Conservation (phyloP, 2,329 filamentous ascomycete species). For the Trichophyton verrucosum region DNA sequence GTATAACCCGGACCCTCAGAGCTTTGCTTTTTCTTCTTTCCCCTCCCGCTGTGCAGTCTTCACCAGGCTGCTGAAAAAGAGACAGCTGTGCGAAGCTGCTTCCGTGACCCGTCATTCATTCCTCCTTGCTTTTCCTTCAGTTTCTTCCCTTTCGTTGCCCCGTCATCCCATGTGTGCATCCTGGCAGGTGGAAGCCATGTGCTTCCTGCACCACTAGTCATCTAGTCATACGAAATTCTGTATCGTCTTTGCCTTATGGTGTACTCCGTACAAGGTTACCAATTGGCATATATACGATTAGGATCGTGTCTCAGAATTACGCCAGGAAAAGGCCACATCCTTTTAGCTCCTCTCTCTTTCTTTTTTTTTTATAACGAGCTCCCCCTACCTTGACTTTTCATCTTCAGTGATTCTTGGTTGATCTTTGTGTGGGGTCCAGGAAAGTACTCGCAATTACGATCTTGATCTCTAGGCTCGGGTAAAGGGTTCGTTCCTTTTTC, state of each 20-base stretch:
- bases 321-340: background rate
- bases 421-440: background rate
- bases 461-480: background rate
- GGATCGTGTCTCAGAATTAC: background rate
- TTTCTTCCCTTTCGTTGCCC: background rate
- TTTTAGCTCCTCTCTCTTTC: background rate
- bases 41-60: background rate
- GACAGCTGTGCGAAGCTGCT: background rate
- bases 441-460: constrained; percentile 1
- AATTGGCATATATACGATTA: background rate
- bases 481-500: background rate
- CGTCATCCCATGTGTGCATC: background rate
- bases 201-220: background rate
- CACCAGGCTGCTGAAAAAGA: background rate
- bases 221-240: background rate
- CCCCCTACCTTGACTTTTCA: background rate
- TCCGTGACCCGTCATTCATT: background rate
- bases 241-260: background rate
- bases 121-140: background rate
- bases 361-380: background rate
- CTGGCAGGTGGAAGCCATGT: background rate
- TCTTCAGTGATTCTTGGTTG: background rate
- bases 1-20: background rate
- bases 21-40: background rate
- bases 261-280: background rate